Evolutionary conservation across 352 stramenopile genomes (phyloP), one percentile per base, ranked within the genome.

Genomic region (Phytophthora sp.): DNA sequence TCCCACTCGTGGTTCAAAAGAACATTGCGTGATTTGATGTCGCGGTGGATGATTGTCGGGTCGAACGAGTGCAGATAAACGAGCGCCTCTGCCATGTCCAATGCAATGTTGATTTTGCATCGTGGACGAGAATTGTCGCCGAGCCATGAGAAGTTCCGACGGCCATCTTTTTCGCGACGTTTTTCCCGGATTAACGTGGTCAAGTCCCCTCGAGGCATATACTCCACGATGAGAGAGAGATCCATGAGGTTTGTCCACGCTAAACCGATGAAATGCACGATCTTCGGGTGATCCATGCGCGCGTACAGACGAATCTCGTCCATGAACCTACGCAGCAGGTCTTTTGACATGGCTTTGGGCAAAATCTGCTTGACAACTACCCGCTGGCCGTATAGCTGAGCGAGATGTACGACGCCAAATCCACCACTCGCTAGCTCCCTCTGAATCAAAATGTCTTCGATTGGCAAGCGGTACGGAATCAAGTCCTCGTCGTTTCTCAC

Each of bases 401-500:
- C 79, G 11, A 83, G 51, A 45, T 81, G 75, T 9, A 91, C 79
- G 51, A 83, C 39, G 0, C 82, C 82, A 42, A 84, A 91, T 24
- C 79, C 82, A 4, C 82, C 82, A 13, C 43, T 69, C 0, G 79
- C 78, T 15, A 90, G 50, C 53, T 75, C 57, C 10, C 69, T 37
- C 15, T 69, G 37, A 31, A 84, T 67, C 18, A 61, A 21, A 37
- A 92, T 70, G 34, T 88, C 78, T 11, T 70, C 64, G 13, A 77
- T 66, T 2, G 76, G 65, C 15, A 92, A 32, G 1, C 83, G 76
- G 42, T 76, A 88, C 10, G 72, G 65, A 21, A 87, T 73, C 28
- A 92, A 57, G 18, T 76, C 51, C 27, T 86, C 76, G 41, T 92
- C 83, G 31, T 83, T 87, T 3, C 83, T 68, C 5, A 92, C 77